Evolutionary conservation across 208 protist genomes (phyloP).

Genomic region (Acanthamoeba royreba): DNA sequence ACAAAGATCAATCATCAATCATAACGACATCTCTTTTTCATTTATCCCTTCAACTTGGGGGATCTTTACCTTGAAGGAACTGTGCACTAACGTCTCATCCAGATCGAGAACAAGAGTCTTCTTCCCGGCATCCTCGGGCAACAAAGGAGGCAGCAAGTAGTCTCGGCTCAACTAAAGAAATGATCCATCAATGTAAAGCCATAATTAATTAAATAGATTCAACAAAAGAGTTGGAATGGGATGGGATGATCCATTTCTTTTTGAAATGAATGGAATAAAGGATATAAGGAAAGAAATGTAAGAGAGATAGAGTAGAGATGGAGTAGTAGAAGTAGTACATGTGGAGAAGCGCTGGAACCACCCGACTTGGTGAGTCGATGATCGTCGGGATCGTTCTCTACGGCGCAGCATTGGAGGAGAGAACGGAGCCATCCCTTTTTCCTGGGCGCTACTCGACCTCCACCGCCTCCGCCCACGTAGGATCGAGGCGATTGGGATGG

Average conservation of each 20-base stretch:
- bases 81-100: conserved; percentile 82
- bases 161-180: background rate
- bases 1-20: background rate
- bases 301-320: too few species aligned
- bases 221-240: too few species aligned
- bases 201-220: too few species aligned
- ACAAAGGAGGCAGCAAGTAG: conserved; percentile 29
- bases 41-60: too few species aligned
- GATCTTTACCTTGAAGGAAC: conserved; percentile 72
- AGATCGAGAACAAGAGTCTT: conserved; percentile 78
- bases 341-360: background rate
- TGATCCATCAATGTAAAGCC: too few species aligned
- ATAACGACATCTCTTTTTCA: background rate
- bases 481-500: background rate
- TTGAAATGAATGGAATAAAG: background rate
- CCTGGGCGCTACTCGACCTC: background rate
- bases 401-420: background rate
- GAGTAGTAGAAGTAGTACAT: too few species aligned
- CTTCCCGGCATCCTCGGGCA: conserved; percentile 46
- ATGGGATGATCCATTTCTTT: too few species aligned
- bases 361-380: background rate
- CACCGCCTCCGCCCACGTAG: background rate
- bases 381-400: background rate
- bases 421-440: background rate
- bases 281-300: too few species aligned